Evolutionary conservation across 768 basidiomycete species (phyloP).

Genomic region (Pleurotus eryngii): DNA sequence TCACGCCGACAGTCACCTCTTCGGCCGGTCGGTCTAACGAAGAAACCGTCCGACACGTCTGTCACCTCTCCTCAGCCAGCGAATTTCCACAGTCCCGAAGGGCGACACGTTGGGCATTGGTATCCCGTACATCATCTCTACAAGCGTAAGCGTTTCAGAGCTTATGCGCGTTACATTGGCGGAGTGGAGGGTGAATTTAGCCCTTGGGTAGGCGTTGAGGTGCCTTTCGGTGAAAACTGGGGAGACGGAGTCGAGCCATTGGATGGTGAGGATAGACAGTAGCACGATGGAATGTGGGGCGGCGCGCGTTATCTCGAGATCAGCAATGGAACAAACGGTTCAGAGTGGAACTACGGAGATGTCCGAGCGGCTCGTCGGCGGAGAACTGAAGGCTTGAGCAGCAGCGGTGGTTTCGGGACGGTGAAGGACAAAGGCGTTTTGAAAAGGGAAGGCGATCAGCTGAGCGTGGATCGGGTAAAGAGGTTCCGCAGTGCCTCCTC

Average conservation of each 20-base stretch:
- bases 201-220: slow-evolving; percentile 90
- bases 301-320: slow-evolving; percentile 86
- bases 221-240: slow-evolving; percentile 65
- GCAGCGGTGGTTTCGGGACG: slow-evolving; percentile 19
- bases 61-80: slow-evolving; percentile 8
- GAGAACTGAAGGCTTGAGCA: slow-evolving; percentile 34
- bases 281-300: slow-evolving; percentile 84
- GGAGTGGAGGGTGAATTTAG: slow-evolving; percentile 79
- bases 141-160: slow-evolving; percentile 80
- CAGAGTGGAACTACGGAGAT: slow-evolving; percentile 65
- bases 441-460: slow-evolving; percentile 41
- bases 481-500: slow-evolving; percentile 73
- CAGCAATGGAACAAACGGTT: slow-evolving; percentile 25
- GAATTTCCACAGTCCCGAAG: slow-evolving; percentile 27
- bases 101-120: slow-evolving; percentile 82
- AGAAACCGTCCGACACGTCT: slow-evolving; percentile 20
- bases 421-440: slow-evolving; percentile 24
- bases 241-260: slow-evolving; percentile 23
- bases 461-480: slow-evolving; percentile 57
- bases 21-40: slow-evolving; percentile 10
- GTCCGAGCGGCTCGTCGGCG: slow-evolving; percentile 45
- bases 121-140: slow-evolving; percentile 86
- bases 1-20: slow-evolving; percentile 22
- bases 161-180: slow-evolving; percentile 85
- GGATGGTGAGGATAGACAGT: slow-evolving; percentile 55